These are phyloP conservation scores for Yamadazyma mexicana DNA, from an alignment of 1,139 yeast genomes.

Conservation along the genomic window DNA sequence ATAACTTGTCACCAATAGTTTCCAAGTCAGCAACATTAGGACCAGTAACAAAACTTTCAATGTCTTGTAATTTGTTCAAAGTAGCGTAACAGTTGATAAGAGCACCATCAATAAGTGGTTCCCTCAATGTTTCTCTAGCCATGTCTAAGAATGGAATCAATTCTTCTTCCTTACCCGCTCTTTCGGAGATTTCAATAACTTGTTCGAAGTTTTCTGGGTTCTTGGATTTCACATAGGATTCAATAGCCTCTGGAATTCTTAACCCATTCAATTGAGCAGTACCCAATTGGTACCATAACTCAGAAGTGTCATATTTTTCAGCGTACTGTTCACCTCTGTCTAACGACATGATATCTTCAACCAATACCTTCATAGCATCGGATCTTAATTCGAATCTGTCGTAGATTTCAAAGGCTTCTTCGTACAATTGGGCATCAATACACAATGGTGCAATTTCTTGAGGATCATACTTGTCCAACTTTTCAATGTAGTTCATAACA, in stretches of 20 bases:
- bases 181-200: constrained; percentile 93
- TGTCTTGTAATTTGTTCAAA: constrained; percentile 71
- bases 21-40: constrained; percentile 94
- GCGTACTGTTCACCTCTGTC: constrained; percentile 96
- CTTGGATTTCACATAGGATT: constrained; percentile 83
- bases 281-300: constrained; percentile 94
- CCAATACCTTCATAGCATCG: constrained; percentile 86
- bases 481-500: constrained; percentile 81
- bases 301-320: constrained; percentile 82
- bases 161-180: constrained; percentile 95
- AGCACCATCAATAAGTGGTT: constrained; percentile 91
- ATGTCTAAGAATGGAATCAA: constrained; percentile 80
- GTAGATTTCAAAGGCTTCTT: constrained; percentile 94
- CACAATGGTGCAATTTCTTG: constrained; percentile 92
- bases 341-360: constrained; percentile 88
- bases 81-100: constrained; percentile 85
- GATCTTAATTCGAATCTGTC: constrained; percentile 76
- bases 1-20: constrained; percentile 86
- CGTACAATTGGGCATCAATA: constrained; percentile 82
- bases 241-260: constrained; percentile 88
- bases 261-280: constrained; percentile 94
- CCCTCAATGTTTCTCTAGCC: constrained; percentile 94
- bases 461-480: constrained; percentile 88
- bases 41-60: constrained; percentile 80
- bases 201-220: constrained; percentile 90